Evolutionary conservation across 495 filamentous ascomycete genomes (phyloP).

Genomic region (Physcia stellaris): DNA sequence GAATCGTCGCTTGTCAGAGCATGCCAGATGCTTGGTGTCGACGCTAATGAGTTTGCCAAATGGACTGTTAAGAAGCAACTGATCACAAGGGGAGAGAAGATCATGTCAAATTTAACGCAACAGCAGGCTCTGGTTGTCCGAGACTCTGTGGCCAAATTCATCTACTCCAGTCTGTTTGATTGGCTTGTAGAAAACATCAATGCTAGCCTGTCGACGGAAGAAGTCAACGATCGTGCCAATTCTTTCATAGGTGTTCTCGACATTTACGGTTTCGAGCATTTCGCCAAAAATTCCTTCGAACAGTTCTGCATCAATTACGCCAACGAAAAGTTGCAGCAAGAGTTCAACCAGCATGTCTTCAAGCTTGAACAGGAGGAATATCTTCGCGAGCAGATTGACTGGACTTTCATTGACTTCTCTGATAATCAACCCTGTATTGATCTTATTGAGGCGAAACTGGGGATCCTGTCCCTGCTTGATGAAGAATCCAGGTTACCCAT

Average conservation of each 20-base stretch:
- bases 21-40: slow-evolving; percentile 77
- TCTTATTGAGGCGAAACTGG: slow-evolving; percentile 91
- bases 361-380: slow-evolving; percentile 99
- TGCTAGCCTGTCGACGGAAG: slow-evolving; percentile 72
- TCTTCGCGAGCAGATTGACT: slow-evolving; percentile 90
- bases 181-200: slow-evolving; percentile 98
- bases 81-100: slow-evolving; percentile 93
- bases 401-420: slow-evolving; percentile 99
- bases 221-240: slow-evolving; percentile 63
- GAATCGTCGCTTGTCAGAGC: slow-evolving; percentile 75
- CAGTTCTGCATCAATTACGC: slow-evolving; percentile 99
- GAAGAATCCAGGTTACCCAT: slow-evolving; percentile 95
- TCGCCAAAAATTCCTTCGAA: slow-evolving; percentile 99
- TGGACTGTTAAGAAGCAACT: slow-evolving; percentile 99
- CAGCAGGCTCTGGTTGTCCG: slow-evolving; percentile 89
- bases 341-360: slow-evolving; percentile 99
- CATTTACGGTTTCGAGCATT: slow-evolving; percentile 99
- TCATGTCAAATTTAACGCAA: slow-evolving; percentile 87
- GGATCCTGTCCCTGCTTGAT: slow-evolving; percentile 82
- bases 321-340: slow-evolving; percentile 98
- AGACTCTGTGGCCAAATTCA: slow-evolving; percentile 96
- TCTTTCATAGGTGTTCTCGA: slow-evolving; percentile 99
- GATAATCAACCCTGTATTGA: slow-evolving; percentile 99
- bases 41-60: slow-evolving; percentile 78
- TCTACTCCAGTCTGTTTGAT: slow-evolving; percentile 97